Base-by-base conservation (phyloP, 768 basidiomycete species). In the Leccinum fibrillosum region DNA sequence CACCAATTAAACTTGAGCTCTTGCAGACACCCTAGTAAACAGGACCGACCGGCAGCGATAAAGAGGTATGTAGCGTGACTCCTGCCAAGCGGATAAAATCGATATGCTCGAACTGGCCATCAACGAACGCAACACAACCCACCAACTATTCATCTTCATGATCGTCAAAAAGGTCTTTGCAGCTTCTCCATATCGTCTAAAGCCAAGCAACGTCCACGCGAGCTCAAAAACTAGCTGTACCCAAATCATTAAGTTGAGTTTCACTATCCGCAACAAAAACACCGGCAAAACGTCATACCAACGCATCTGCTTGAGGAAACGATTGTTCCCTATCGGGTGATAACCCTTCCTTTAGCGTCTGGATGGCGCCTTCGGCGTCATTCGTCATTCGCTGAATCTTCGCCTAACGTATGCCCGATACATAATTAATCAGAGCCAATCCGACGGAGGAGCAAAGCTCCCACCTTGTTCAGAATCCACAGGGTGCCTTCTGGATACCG, bases 1-100 rank as follows among this genome's bases (percentile, higher is more conserved):
- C 17, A 8, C 13, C 32, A 28, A 53, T 21, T 32, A n/a, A 58
- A 53, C 5, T 47, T 42, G 4, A n/a, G 9, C 9, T 9, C 4
- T 42, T 42, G 9, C n/a, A 42, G 17, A 42, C 9, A 10, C 8
- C 17, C 17, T 42, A 42, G 17, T n/a, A n/a, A 10, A n/a, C 4
- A n/a, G n/a, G 55, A 56, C 72, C 54, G 26, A 74, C 84, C 87
- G n/a, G 86, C 88, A 21, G 88, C 85, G 34, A 90, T 80, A 68
- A 86, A 90, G 62, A 85, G 84, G 69, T 92, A 92, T 10, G 90
- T 91, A 3, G 81, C 88, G 53, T 89, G 90, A 66, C 85, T 86
- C 88, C 88, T 88, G 61, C 7, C 17, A 53, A 39, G 32, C 37
- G 2, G 17, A 55, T 25, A 42, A 7, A n/a, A 30, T 48, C 39